Percentiles rank a stretch among this genome's conserved stretches.
Evolutionary conservation across 176 grass and related monocot species (phyloP).

Genomic region (Cocos nucifera): DNA sequence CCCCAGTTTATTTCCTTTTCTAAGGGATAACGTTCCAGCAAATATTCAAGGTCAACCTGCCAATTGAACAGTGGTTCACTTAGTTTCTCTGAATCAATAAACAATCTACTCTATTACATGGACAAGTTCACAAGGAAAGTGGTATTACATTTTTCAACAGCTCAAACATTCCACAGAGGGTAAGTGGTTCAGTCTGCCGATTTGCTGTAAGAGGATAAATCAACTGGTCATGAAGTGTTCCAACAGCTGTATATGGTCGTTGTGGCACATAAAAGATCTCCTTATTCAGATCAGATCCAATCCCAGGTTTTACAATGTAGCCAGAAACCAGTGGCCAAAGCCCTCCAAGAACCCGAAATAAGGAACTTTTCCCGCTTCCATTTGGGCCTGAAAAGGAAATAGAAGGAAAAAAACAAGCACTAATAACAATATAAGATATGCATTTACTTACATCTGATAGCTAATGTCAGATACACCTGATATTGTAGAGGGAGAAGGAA

Average conservation of each 20-base stretch:
- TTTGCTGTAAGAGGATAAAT: conserved; percentile 90
- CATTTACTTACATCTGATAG: too few species aligned
- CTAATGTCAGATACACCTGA: too few species aligned
- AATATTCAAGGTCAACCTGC: conserved; percentile 96
- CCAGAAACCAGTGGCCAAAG: conserved; percentile 94
- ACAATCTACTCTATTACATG: too few species aligned
- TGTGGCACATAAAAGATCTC: conserved; percentile 99
- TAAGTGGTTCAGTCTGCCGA: conserved; percentile 72
- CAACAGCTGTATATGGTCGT: conserved; percentile 98
- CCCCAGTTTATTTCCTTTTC: conserved; percentile 99
- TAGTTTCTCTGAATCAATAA: not conserved
- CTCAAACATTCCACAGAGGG: conserved; percentile 68
- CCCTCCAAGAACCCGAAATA: conserved; percentile 94
- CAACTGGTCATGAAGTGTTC: conserved; percentile 91
- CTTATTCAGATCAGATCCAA: conserved; percentile 98
- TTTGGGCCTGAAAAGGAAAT: conserved; percentile 62
- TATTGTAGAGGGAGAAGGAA: too few species aligned
- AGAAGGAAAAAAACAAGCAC: not conserved
- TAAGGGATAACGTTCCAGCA: conserved; percentile 86
- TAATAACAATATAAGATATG: not conserved
- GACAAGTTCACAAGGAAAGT: too few species aligned
- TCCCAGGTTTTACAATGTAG: conserved; percentile 96
- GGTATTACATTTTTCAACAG: conserved; percentile 85
- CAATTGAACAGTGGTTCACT: conserved; percentile 19
- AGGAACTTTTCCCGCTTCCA: conserved; percentile 99